These are phyloP conservation scores for Asterella californica DNA, from an alignment of 225 moss, liverwort and hornwort species.

Conservation along the genomic window DNA sequence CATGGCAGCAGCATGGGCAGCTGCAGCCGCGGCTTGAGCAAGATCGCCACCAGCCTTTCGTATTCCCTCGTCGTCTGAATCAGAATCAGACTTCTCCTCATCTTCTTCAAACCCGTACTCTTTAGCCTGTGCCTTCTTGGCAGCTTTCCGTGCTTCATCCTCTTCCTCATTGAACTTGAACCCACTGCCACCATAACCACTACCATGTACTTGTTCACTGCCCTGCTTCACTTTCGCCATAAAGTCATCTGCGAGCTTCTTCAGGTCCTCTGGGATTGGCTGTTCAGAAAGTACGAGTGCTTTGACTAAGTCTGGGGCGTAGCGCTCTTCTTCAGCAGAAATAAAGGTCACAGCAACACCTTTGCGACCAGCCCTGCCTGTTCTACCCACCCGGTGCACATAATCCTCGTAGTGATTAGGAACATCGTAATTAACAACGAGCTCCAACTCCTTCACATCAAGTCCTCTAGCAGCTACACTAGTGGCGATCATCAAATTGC, in stretches of 20 bases:
- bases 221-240: conserved; percentile 95
- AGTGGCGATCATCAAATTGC: conserved; percentile 96
- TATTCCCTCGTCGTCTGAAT: conserved; percentile 94
- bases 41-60: conserved; percentile 96
- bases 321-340: conserved; percentile 82
- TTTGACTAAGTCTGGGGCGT: conserved; percentile 95
- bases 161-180: conserved; percentile 99
- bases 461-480: conserved; percentile 95
- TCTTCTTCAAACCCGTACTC: conserved; percentile 99
- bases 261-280: conserved; percentile 91
- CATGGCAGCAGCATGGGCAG: conserved; percentile 89
- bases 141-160: conserved; percentile 94
- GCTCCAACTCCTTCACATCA: conserved; percentile 96
- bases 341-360: conserved; percentile 97
- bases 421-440: conserved; percentile 96
- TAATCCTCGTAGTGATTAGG: conserved; percentile 99
- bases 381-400: conserved; percentile 96
- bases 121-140: conserved; percentile 95
- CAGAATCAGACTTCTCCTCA: conserved; percentile 96
- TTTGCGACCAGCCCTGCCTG: conserved; percentile 94
- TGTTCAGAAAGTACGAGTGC: conserved; percentile 89
- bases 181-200: conserved; percentile 97
- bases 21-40: conserved; percentile 72
- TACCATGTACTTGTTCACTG: conserved; percentile 98
- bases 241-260: conserved; percentile 95